A percentile compares a stretch with the other conserved stretches of the same genome.
phyloP scores from a whole-genome alignment of 164 flowering plant genomes.

The Chimonanthus salicifolius region DNA sequence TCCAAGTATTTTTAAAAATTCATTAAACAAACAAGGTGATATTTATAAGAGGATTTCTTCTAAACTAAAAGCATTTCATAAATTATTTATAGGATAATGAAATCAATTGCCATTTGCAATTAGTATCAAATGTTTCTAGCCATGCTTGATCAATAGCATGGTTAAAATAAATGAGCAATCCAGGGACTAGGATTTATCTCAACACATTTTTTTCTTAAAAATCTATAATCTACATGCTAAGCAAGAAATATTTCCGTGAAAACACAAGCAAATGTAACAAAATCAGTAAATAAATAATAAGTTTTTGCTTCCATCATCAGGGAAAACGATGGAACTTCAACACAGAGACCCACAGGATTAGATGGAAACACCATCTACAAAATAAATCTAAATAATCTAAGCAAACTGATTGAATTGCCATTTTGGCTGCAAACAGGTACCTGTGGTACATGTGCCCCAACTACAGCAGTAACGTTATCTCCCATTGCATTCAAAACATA shows the following conservation, averaged over 20 bases:
- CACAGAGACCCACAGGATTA: neutral
- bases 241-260: neutral
- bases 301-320: neutral
- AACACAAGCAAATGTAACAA: neutral
- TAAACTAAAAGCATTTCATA: too few species aligned
- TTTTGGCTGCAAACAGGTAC: constrained; percentile 12
- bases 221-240: neutral
- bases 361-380: neutral
- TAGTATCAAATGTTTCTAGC: too few species aligned
- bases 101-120: too few species aligned
- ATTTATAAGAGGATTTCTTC: too few species aligned
- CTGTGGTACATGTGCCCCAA: constrained; percentile 51
- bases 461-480: constrained; percentile 38
- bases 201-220: neutral
- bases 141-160: neutral
- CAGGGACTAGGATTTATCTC: neutral
- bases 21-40: too few species aligned
- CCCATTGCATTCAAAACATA: constrained; percentile 43
- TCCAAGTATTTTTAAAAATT: too few species aligned
- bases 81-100: too few species aligned
- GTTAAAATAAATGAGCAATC: neutral
- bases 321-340: neutral
- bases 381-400: too few species aligned
- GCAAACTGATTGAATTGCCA: neutral
- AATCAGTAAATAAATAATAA: too few species aligned